Evolutionary conservation across 495 filamentous ascomycete genomes (phyloP), one percentile per base, ranked within the genome.

Genomic region (Penicillium parvum): DNA sequence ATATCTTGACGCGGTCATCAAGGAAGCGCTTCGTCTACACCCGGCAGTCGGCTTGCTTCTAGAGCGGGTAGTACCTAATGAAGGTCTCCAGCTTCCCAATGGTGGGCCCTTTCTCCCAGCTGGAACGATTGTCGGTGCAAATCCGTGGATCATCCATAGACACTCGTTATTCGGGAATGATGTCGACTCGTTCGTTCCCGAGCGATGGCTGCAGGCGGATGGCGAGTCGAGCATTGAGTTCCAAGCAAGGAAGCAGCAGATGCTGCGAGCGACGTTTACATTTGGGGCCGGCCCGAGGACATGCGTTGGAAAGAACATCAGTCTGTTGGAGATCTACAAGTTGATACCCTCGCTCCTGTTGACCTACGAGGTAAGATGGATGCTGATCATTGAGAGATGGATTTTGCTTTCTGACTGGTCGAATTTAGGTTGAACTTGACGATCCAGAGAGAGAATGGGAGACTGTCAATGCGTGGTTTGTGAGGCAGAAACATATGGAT

Each of bases 321-420:
- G 75, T 35, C 52, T 86, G 58, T 39, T 90, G 58, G 86, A 91
- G 72, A 82, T 89, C 19, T 85, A 87, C 45, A 91, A 91, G 69
- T 55, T 90, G 42, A 78, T 89, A 19, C 86, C 86, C 35, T 81
- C 72, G 33, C 69, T 89, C 48, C 55, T 89, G 43, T 61, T 78
- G 52, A 67, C 72, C 40, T 90, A 84, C 58, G 76, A 87, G 56
- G 68, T 74, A 38, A 49, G 44, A 26, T 15, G 9, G 21, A 7
- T 4, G 12, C 12, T 15, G 4, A 14, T 15, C 12, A 6, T 7
- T 5, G 5, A 10, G 27, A 12, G 3, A 5, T 29, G 10, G 10
- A 11, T 5, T 14, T 14, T 6, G 8, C 2, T 6, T 14, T 15
- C 28, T 30, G 28, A 30, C 12, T 15, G 5, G 6, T 6, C 8